Evolutionary conservation across 768 basidiomycete genomes (phyloP).

Genomic region (Pisolithus tinctorius): DNA sequence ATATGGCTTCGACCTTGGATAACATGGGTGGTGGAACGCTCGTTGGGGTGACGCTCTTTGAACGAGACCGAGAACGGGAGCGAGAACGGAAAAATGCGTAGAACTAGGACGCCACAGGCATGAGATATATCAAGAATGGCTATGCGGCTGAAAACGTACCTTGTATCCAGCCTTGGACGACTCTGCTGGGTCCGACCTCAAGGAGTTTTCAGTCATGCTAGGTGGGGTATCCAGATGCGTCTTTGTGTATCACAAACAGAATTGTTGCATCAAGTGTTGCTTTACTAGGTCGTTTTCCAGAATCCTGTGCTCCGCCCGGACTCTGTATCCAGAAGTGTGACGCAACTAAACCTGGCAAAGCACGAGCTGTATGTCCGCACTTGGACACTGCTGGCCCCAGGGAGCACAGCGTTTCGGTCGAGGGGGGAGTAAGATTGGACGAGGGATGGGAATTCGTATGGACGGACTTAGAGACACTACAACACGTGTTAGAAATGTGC

Average conservation of each 20-base stretch:
- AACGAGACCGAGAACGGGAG: constrained; percentile 36
- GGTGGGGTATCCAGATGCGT: neutral
- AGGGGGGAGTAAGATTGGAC: constrained; percentile 18
- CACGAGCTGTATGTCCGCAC: neutral
- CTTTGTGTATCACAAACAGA: constrained; percentile 6
- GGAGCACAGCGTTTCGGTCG: constrained; percentile 16
- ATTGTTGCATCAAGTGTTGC: constrained; percentile 1
- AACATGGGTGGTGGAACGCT: constrained; percentile 7
- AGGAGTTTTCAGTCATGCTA: constrained; percentile 7
- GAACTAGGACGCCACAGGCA: constrained; percentile 34
- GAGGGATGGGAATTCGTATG: constrained; percentile 33
- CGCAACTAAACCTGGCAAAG: neutral
- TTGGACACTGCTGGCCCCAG: neutral
- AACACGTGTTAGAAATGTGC: constrained; percentile 39
- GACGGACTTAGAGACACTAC: constrained; percentile 24
- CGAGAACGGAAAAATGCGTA: constrained; percentile 61
- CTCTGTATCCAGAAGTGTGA: constrained; percentile 1
- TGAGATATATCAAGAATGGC: neutral
- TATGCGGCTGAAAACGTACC: constrained; percentile 23
- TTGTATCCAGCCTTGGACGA: constrained; percentile 37
- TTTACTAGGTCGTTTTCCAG: neutral
- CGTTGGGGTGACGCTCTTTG: constrained; percentile 2
- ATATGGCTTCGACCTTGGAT: constrained; percentile 12
- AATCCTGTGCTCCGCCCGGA: neutral
- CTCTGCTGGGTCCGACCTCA: constrained; percentile 2